phyloP scores from a whole-genome alignment of 2,329 filamentous ascomycete species.

The Ceratocystiopsis brevicomis region DNA sequence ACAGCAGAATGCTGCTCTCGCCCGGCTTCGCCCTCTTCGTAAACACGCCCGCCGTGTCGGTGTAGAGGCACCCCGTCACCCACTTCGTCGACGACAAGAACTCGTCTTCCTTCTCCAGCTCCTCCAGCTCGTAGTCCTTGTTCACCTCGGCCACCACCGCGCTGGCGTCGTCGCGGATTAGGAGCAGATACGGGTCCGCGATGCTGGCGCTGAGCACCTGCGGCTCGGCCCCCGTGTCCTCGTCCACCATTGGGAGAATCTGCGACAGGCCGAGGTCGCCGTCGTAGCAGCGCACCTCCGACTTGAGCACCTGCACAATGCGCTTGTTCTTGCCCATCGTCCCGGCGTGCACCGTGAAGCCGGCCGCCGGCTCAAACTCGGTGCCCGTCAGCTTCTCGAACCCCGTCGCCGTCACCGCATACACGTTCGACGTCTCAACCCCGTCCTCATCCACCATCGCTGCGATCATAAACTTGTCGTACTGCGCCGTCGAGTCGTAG shows the following conservation, averaged over 20 bases:
- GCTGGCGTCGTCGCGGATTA: conserved; percentile 69
- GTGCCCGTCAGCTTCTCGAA: conserved; percentile 62
- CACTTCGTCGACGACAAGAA: conserved; percentile 46
- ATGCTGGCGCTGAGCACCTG: conserved; percentile 67
- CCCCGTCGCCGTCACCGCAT: conserved; percentile 51
- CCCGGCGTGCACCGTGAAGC: conserved; percentile 69
- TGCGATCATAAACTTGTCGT: conserved; percentile 68
- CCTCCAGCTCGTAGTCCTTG: conserved; percentile 66
- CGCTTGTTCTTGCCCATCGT: conserved; percentile 63
- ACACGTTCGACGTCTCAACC: conserved; percentile 61
- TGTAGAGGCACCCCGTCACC: conserved; percentile 68
- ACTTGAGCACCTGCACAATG: conserved; percentile 72
- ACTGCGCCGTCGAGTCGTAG: conserved; percentile 39
- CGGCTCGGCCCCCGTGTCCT: conserved; percentile 67
- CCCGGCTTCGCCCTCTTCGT: conserved; percentile 13
- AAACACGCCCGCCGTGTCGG: conserved; percentile 42
- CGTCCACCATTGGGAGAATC: conserved; percentile 83
- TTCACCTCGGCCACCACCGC: conserved; percentile 65
- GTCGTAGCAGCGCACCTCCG: conserved; percentile 80
- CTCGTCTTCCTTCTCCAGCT: conserved; percentile 46
- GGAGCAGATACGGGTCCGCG: conserved; percentile 65
- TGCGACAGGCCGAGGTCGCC: conserved; percentile 74
- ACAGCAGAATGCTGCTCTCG: too few species aligned
- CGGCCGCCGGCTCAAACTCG: conserved; percentile 82
- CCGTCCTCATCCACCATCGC: conserved; percentile 51